A percentile compares a stretch with the other conserved stretches of the same genome.
These are phyloP conservation scores for Graphiopsis chlorocephala DNA, from an alignment of 2,329 filamentous ascomycete genomes.

Conservation along the genomic window DNA sequence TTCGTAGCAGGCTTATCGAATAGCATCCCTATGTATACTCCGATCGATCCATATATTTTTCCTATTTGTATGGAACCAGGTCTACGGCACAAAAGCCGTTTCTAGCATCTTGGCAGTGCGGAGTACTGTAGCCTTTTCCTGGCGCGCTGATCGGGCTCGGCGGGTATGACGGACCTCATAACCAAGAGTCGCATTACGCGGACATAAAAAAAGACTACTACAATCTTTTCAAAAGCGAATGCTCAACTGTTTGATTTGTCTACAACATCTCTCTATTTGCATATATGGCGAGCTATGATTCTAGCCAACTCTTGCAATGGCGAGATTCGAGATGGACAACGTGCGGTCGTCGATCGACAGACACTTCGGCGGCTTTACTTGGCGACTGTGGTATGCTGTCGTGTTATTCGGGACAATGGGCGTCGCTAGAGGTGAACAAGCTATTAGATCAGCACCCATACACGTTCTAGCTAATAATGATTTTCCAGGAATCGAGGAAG, in stretches of 20 bases:
- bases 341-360: not conserved
- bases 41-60: not conserved
- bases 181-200: not conserved
- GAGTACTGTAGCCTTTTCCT: no score
- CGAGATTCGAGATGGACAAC: not conserved
- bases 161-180: not conserved
- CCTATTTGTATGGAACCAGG: not conserved
- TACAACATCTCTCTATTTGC: not conserved
- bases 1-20: no score
- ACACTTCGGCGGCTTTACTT: conserved; percentile 53
- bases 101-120: not conserved
- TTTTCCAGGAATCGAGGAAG: conserved; percentile 59
- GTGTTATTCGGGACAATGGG: conserved; percentile 57
- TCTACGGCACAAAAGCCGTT: not conserved
- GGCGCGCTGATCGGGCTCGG: not conserved
- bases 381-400: conserved; percentile 72
- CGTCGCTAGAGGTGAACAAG: conserved; percentile 60
- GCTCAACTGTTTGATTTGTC: not conserved
- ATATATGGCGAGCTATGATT: not conserved
- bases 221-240: not conserved
- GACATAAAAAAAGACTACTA: not conserved
- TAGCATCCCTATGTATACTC: no score
- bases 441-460: no score
- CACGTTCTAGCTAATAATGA: not conserved
- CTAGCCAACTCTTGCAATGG: not conserved